Evolutionary conservation across 1,284 basidiomycete genomes (phyloP).

Genomic region (Porogramme epimiltina): DNA sequence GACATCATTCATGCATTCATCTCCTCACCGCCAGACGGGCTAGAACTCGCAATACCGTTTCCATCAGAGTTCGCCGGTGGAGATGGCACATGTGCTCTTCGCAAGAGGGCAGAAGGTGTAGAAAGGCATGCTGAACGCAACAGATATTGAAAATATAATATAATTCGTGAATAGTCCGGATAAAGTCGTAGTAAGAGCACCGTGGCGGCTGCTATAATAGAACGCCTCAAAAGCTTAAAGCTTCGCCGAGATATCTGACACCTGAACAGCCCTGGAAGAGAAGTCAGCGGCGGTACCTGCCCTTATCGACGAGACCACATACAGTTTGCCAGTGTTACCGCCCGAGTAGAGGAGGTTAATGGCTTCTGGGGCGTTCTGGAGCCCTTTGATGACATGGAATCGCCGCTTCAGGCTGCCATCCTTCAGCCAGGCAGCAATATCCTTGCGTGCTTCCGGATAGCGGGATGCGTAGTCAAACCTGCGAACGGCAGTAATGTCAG

Average conservation of each 20-base stretch:
- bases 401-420: slow-evolving; percentile 82
- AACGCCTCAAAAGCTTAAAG: background rate
- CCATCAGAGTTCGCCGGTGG: background rate
- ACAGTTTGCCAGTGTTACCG: slow-evolving; percentile 85
- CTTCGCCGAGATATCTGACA: slow-evolving; percentile 8
- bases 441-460: slow-evolving; percentile 54
- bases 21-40: too few relatives aligned
- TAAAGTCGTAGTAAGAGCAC: too few relatives aligned
- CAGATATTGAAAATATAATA: too few relatives aligned
- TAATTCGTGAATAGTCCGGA: too few relatives aligned
- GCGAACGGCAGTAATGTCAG: background rate
- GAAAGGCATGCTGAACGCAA: too few relatives aligned
- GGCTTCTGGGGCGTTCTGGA: slow-evolving; percentile 71
- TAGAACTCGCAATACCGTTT: too few relatives aligned
- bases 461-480: slow-evolving; percentile 69
- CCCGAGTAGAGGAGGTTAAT: slow-evolving; percentile 76
- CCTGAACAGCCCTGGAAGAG: slow-evolving; percentile 10
- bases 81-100: too few relatives aligned
- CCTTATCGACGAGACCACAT: slow-evolving; percentile 34
- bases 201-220: too few relatives aligned
- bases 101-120: too few relatives aligned
- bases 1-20: too few relatives aligned
- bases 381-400: slow-evolving; percentile 77
- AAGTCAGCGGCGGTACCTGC: background rate
- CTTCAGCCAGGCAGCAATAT: slow-evolving; percentile 55